phyloP scores from a whole-genome alignment of 1,284 basidiomycete species.

The Exobasidium rhododendri region DNA sequence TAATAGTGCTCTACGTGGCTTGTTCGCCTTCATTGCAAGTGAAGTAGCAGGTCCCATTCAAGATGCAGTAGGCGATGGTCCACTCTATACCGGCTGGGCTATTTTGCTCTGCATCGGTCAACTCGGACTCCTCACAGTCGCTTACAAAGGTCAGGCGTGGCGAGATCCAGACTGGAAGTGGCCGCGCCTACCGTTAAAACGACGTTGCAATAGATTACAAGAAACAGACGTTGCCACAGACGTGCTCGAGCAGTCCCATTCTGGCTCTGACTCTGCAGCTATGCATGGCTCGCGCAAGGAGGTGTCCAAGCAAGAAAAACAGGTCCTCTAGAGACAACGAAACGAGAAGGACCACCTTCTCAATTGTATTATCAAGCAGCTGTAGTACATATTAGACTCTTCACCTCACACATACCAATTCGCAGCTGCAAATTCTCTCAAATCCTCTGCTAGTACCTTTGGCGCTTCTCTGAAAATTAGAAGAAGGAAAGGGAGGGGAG shows the following conservation, averaged over 20 bases:
- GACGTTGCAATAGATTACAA: too few species aligned
- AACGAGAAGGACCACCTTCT: too few species aligned
- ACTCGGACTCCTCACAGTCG: constrained; percentile 1
- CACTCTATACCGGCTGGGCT: constrained; percentile 25
- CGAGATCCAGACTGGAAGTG: constrained; percentile 19
- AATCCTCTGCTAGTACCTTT: constrained; percentile 26
- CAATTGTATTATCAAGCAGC: too few species aligned
- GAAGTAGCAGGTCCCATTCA: constrained; percentile 69
- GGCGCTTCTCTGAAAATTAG: constrained; percentile 24
- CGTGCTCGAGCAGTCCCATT: too few species aligned
- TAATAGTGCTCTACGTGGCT: constrained; percentile 70
- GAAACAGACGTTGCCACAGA: too few species aligned
- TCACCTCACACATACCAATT: constrained; percentile 25
- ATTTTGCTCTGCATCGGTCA: constrained; percentile 10
- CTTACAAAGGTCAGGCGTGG: constrained; percentile 11
- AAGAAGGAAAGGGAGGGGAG: not conserved
- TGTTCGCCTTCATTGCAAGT: constrained; percentile 67
- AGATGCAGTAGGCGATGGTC: constrained; percentile 45
- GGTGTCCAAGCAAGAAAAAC: too few species aligned
- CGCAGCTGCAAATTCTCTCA: constrained; percentile 30
- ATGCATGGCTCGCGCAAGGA: too few species aligned
- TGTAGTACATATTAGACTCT: too few species aligned
- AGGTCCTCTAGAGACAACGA: too few species aligned
- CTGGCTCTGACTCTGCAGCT: too few species aligned
- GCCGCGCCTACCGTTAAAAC: not conserved